Evolutionary conservation across 1,284 basidiomycete species (phyloP), one percentile per base, ranked within the genome.

Genomic region (Salmacisia buchloeana): DNA sequence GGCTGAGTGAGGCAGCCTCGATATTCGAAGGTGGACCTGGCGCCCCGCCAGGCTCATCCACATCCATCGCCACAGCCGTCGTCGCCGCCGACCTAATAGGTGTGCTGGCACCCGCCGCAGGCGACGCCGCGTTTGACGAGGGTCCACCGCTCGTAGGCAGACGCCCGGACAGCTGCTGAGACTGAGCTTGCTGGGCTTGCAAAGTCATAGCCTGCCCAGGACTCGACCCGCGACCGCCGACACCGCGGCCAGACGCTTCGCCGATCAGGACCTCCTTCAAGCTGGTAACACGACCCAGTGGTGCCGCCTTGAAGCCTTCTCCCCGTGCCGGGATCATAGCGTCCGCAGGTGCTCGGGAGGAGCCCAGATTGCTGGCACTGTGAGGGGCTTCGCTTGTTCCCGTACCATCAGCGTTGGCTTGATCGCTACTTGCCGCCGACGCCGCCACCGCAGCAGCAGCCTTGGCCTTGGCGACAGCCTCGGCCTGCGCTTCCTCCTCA

Each of bases 371-470:
- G n/a, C n/a, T n/a, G n/a, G n/a, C n/a, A n/a, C n/a, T n/a, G n/a
- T n/a, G n/a, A n/a, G n/a, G n/a, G n/a, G n/a, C n/a, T n/a, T n/a
- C n/a, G n/a, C n/a, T n/a, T n/a, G n/a, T n/a, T n/a, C n/a, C n/a
- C n/a, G n/a, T n/a, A n/a, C n/a, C n/a, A n/a, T n/a, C n/a, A n/a
- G n/a, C n/a, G n/a, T n/a, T n/a, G n/a, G n/a, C n/a, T n/a, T 70
- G 64, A 45, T 60, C 29, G 39, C 57, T 61, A 58, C 63, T 60
- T 2, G 68, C 68, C 29, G 63, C 68, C 12, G 62, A 65, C 34
- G 70, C 72, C 18, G 71, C 65, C 10, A 67, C 72, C 25, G 70
- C 68, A 18, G 69, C 69, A 25, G 67, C 75, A n/a, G 64, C 68
- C 27, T 69, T 69, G 1, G 36, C 25, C 36, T 67, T 68, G 7